Evolutionary conservation across 768 basidiomycete genomes (phyloP), one percentile per base, ranked within the genome.

Genomic region (Lactarius trivialis): DNA sequence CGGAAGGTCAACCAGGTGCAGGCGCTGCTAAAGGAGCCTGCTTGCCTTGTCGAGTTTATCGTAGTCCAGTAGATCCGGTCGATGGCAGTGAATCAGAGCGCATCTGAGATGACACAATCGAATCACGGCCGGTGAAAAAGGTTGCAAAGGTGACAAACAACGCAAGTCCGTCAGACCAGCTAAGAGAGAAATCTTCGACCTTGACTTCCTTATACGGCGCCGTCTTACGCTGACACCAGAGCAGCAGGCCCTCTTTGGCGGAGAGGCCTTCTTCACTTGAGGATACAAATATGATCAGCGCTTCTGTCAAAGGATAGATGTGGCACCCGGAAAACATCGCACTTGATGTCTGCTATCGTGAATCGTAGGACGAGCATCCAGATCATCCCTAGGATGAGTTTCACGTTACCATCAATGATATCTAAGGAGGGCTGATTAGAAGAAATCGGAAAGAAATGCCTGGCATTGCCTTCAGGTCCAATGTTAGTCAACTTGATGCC

Each of bases 211-310:
- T 83, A 76, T 99, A 98, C 0, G 86, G 85, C 36, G 82, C 85
- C 0, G 97, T 99, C 75, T 96, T 97, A 58, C 97, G 85, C 71
- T 98, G 97, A 77, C 95, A 97, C 97, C 97, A 99, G 4, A 99
- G 82, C 4, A 99, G 78, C 12, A 99, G 81, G 36, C 97, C 97
- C 71, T 98, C 97, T 75, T 98, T 97, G 1, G 97, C 97, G 11
- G 94, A 94, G n/a, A 98, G 82, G 60, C 97, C 97, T 76, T 98
- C 97, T 80, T 95, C 93, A 69, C 96, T 98, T 30, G 56, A 55
- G n/a, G 33, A 30, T 49, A 48, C 54, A 19, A 56, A 60, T 41
- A 21, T 55, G 33, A 34, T 39, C 5, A 60, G 49, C 48, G 50
- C 2, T 50, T 48, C 45, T 36, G 21, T 51, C 43, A 43, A 32